phyloP scores from a whole-genome alignment of 2,329 filamentous ascomycete genomes.

The Talaromyces funiculosus region DNA sequence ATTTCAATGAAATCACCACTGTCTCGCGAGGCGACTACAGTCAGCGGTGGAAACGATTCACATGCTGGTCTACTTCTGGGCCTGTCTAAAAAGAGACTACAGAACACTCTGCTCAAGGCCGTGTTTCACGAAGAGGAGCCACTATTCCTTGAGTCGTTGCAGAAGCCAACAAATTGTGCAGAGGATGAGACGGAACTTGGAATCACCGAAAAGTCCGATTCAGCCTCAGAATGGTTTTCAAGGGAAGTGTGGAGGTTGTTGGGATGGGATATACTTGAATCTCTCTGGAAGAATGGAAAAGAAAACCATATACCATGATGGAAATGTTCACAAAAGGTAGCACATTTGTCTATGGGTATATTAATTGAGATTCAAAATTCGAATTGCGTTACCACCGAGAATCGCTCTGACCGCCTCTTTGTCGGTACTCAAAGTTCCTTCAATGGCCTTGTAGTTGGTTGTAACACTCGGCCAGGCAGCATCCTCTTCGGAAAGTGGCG shows the following conservation, averaged over 20 bases:
- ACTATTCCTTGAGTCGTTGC: conserved; percentile 22
- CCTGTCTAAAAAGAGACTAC: conserved; percentile 28
- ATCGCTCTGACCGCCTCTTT: conserved; percentile 29
- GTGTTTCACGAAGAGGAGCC: conserved; percentile 35
- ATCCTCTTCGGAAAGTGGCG: conserved; percentile 31
- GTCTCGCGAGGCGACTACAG: conserved; percentile 9
- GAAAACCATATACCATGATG: background rate
- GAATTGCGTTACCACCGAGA: conserved; percentile 42
- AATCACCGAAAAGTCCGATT: conserved; percentile 12
- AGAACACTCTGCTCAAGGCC: conserved; percentile 38
- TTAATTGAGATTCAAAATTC: conserved; percentile 34
- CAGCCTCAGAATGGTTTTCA: conserved; percentile 50
- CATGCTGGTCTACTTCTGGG: conserved; percentile 15
- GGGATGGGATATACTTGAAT: conserved; percentile 48
- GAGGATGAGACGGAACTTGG: conserved; percentile 15
- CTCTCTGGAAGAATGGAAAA: conserved; percentile 10
- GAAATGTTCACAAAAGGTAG: background rate
- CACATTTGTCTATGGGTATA: background rate
- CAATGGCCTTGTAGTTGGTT: conserved; percentile 43
- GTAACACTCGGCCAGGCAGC: conserved; percentile 43
- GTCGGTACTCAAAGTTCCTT: conserved; percentile 30
- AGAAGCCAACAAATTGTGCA: conserved; percentile 10
- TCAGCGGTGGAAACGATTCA: background rate
- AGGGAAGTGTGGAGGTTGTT: conserved; percentile 53
- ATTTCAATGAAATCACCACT: conserved; percentile 9